These are phyloP conservation scores for Trypanosoma cruzi DNA, from an alignment of 208 protist species.

Conservation along the genomic window DNA sequence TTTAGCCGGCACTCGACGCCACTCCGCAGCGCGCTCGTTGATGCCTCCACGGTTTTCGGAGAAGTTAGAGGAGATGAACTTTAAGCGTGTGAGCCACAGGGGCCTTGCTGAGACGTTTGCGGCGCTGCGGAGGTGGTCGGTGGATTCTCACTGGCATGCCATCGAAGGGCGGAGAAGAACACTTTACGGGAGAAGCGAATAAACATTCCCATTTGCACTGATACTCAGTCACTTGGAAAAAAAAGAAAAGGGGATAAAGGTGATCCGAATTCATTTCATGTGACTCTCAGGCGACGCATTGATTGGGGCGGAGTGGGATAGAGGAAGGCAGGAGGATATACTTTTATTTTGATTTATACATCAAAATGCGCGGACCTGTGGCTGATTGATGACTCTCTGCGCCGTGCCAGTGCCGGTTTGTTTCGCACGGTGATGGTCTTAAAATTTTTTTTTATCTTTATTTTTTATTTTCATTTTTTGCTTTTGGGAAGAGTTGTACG, in stretches of 20 bases:
- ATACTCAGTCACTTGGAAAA: background rate
- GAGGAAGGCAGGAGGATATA: background rate
- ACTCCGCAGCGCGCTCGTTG: slow-evolving; percentile 32
- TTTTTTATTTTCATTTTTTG: too few species aligned
- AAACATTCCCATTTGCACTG: background rate
- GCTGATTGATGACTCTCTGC: background rate
- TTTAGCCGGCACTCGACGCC: background rate
- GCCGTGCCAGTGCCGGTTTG: background rate
- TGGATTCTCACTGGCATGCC: slow-evolving; percentile 35
- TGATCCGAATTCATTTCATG: background rate
- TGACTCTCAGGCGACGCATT: background rate
- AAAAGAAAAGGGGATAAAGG: background rate
- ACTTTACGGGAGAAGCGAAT: background rate
- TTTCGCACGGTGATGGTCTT: background rate
- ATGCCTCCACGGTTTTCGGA: slow-evolving; percentile 55
- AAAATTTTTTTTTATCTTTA: background rate
- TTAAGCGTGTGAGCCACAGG: slow-evolving; percentile 29
- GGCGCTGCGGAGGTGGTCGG: slow-evolving; percentile 39
- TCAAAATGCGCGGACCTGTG: background rate
- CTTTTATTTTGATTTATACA: background rate
- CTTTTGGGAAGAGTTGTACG: background rate
- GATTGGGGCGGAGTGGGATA: background rate
- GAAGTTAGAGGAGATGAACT: slow-evolving; percentile 51
- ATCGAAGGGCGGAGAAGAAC: slow-evolving; percentile 3
- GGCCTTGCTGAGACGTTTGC: slow-evolving; percentile 26